Conservation (phyloP, 1,139 yeast species). For the Diutina ranongensis region DNA sequence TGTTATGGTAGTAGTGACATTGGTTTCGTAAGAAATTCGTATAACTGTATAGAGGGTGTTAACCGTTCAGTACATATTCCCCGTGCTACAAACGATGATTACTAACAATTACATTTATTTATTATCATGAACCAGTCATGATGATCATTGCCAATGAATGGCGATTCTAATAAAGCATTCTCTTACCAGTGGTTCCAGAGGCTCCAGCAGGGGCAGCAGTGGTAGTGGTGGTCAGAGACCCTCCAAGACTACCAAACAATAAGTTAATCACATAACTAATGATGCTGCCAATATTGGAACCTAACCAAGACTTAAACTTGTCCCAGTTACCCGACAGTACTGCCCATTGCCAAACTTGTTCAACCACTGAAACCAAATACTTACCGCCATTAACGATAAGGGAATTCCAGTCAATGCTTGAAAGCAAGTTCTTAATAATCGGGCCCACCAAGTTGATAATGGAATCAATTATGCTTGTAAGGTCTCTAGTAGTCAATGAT, state of each 20-base stretch:
- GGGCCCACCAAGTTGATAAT: background rate
- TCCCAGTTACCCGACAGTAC: background rate
- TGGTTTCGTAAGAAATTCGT: too few species aligned
- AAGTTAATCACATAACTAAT: background rate
- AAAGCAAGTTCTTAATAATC: background rate
- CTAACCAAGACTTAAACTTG: background rate
- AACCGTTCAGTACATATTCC: too few species aligned
- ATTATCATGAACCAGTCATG: background rate
- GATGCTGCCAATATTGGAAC: background rate
- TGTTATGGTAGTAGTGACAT: too few species aligned
- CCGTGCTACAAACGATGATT: too few species aligned
- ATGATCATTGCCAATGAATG: too few species aligned
- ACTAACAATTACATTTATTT: too few species aligned
- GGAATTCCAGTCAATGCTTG: slow-evolving; percentile 1
- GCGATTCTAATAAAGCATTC: slow-evolving; percentile 4
- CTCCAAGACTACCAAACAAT: background rate
- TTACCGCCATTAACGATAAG: slow-evolving; percentile 1
- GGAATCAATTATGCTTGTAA: background rate
- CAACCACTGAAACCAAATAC: background rate
- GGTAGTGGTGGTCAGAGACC: slow-evolving; percentile 1
- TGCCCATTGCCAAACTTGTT: slow-evolving; percentile 5
- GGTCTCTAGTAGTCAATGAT: background rate
- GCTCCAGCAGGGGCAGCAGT: slow-evolving; percentile 1
- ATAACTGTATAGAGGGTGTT: too few species aligned
- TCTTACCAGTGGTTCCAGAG: background rate